Conservation (phyloP, 352 stramenopile genomes). For the Phytopythium montanum region DNA sequence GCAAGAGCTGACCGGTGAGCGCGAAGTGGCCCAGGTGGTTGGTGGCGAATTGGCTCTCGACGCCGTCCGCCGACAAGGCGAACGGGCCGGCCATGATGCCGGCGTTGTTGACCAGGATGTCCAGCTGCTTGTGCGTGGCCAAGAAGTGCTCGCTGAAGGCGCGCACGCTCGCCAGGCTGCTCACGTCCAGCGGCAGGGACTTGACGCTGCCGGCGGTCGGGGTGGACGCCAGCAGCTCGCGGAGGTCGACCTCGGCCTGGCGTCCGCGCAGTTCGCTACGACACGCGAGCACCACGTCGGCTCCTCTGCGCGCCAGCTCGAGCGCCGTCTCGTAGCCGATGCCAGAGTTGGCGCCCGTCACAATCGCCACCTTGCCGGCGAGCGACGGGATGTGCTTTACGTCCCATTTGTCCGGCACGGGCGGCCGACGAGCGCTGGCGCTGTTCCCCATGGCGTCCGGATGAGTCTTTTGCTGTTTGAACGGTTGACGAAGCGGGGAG, state of each 20-base stretch:
- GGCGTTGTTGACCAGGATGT: constrained; percentile 67
- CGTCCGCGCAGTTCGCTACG: constrained; percentile 16
- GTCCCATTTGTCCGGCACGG: constrained; percentile 20
- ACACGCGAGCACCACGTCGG: constrained; percentile 37
- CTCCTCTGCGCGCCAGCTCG: constrained; percentile 25
- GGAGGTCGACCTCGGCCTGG: constrained; percentile 14
- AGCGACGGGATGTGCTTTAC: constrained; percentile 21
- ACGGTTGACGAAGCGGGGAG: no score
- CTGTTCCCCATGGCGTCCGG: constrained; percentile 10
- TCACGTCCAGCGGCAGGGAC: constrained; percentile 44
- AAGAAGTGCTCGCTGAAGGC: constrained; percentile 31
- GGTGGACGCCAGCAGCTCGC: constrained; percentile 1
- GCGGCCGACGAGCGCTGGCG: not conserved
- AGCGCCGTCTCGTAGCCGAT: constrained; percentile 37
- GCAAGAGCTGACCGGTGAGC: constrained; percentile 37
- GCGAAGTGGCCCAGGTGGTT: constrained; percentile 66
- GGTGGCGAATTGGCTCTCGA: constrained; percentile 53
- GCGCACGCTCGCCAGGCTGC: constrained; percentile 30
- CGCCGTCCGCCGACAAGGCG: constrained; percentile 23
- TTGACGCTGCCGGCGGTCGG: constrained; percentile 17
- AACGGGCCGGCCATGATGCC: constrained; percentile 38
- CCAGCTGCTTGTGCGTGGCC: constrained; percentile 19
- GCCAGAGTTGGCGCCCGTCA: constrained; percentile 38
- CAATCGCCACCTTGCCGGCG: constrained; percentile 19
- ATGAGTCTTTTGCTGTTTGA: not conserved